These are phyloP conservation scores for Suillus alpinus DNA, from an alignment of 768 basidiomycete species.

Conservation along the genomic window DNA sequence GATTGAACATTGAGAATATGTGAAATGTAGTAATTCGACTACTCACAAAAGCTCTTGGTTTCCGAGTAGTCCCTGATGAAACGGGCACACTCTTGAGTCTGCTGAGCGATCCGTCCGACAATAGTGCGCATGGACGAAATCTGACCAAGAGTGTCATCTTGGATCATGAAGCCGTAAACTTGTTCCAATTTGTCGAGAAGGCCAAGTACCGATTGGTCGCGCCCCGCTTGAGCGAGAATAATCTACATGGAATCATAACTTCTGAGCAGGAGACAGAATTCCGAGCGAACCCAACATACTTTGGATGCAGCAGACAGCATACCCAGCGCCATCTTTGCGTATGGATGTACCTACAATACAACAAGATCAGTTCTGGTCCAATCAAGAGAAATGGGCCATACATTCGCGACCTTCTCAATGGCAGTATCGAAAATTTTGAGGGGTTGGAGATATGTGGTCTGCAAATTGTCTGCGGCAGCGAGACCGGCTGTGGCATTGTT, in stretches of 20 bases:
- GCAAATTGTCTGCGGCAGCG: too few relatives aligned
- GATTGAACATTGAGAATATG: background rate
- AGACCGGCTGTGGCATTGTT: too few relatives aligned
- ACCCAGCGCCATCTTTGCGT: background rate
- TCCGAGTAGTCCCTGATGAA: conserved; percentile 26
- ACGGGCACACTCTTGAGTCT: conserved; percentile 23
- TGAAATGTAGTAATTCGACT: background rate
- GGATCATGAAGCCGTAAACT: background rate
- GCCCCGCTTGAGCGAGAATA: conserved; percentile 3
- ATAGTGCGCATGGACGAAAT: background rate
- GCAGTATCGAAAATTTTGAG: conserved; percentile 1
- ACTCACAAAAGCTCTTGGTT: conserved; percentile 20
- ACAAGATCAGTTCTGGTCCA: background rate
- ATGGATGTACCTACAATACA: conserved; percentile 6
- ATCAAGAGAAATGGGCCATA: background rate
- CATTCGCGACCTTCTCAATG: background rate
- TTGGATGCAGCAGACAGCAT: background rate
- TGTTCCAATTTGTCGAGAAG: background rate
- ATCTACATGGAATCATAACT: background rate
- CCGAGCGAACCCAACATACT: background rate
- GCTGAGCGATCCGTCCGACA: conserved; percentile 3
- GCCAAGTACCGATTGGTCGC: background rate
- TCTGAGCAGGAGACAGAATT: background rate
- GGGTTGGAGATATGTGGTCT: background rate
- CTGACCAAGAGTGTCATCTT: background rate